phyloP scores from a whole-genome alignment of 1,139 yeast genomes.

The Geotrichum europaeum region DNA sequence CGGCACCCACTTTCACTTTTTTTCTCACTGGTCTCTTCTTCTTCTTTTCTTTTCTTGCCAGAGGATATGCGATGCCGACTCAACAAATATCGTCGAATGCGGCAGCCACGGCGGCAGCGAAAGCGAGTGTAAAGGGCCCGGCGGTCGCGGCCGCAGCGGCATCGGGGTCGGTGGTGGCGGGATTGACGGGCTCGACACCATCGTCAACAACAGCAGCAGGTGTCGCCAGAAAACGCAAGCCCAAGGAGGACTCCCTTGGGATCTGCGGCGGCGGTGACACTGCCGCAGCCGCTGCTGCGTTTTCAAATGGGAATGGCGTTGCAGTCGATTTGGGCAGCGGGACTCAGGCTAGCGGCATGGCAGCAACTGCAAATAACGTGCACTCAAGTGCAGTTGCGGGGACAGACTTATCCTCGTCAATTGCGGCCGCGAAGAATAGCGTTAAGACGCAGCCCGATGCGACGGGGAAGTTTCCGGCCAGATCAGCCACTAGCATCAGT shows the following conservation, averaged over 20 bases:
- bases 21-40: neutral
- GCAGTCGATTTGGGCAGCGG: neutral
- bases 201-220: neutral
- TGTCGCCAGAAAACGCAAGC: neutral
- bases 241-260: neutral
- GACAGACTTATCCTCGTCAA: neutral
- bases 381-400: neutral
- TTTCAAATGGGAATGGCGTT: neutral
- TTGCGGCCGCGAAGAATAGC: constrained; percentile 3
- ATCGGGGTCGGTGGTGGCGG: neutral
- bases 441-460: neutral
- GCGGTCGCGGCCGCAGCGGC: neutral
- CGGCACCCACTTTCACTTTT: neutral
- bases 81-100: neutral
- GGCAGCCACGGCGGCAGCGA: constrained; percentile 8
- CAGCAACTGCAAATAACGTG: neutral
- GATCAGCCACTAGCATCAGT: neutral
- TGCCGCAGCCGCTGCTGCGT: constrained; percentile 10
- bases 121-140: neutral
- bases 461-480: constrained; percentile 1
- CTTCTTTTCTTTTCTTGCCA: neutral
- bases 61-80: constrained; percentile 2
- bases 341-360: neutral
- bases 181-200: neutral
- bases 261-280: neutral